A percentile compares a stretch with the other conserved stretches of the same genome.
These are phyloP conservation scores for Echium plantagineum DNA, from an alignment of 257 asterid genomes.

Conservation along the genomic window DNA sequence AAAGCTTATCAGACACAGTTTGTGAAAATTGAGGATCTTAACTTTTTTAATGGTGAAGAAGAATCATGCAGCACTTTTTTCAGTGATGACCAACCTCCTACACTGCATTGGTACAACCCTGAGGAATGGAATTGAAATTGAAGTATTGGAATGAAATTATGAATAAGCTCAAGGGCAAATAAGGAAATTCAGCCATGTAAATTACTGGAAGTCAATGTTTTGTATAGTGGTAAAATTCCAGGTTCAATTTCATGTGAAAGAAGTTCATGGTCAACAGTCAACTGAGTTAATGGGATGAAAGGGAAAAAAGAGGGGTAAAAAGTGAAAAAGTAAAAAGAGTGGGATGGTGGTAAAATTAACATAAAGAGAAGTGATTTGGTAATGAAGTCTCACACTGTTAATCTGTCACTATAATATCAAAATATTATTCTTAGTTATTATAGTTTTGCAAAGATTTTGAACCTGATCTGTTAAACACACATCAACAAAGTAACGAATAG, in stretches of 20 bases:
- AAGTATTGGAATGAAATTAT: background rate
- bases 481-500: no score
- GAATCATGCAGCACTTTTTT: conserved; percentile 66
- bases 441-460: no score
- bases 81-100: conserved; percentile 73
- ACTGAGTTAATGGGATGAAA: background rate
- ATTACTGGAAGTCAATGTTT: background rate
- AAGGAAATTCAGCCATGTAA: background rate
- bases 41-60: conserved; percentile 54
- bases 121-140: conserved; percentile 79
- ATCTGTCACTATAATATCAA: no score
- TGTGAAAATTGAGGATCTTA: conserved; percentile 75
- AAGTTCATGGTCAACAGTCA: no score
- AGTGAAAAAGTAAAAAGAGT: no score
- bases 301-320: no score
- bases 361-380: no score
- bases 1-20: conserved; percentile 37
- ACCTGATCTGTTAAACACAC: no score
- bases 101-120: conserved; percentile 60
- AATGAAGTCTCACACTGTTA: no score
- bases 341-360: no score
- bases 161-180: background rate
- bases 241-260: background rate
- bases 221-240: background rate
- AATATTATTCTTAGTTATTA: no score